Conservation (phyloP, 208 protist genomes). For the Leishmania guyanensis region DNA sequence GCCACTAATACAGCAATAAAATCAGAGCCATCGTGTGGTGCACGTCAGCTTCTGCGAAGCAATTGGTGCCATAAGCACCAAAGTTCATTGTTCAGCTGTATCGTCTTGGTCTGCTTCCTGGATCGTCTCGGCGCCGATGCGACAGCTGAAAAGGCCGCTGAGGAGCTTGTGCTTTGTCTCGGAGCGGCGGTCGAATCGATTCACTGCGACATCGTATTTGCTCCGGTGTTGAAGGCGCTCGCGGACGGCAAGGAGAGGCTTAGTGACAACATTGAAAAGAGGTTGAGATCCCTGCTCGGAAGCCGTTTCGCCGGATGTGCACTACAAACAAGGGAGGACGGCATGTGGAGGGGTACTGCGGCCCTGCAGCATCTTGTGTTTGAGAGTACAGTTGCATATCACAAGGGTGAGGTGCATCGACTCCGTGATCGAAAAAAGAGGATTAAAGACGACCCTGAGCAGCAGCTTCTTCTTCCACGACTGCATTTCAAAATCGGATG, state of each 20-base stretch:
- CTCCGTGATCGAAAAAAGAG: conserved; percentile 22
- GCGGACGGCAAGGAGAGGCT: conserved; percentile 7
- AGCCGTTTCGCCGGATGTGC: conserved; percentile 25
- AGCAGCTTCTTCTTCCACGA: conserved; percentile 21
- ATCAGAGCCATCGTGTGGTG: not conserved
- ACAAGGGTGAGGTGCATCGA: conserved; percentile 30
- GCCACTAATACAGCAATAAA: not conserved
- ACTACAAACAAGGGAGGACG: conserved; percentile 23
- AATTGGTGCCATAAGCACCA: conserved; percentile 36
- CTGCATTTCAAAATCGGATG: conserved; percentile 63
- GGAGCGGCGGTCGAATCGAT: conserved; percentile 8
- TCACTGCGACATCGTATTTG: conserved; percentile 28
- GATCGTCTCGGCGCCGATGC: conserved; percentile 10
- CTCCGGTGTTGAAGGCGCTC: conserved; percentile 10
- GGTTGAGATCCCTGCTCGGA: conserved; percentile 22
- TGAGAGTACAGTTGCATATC: conserved; percentile 20
- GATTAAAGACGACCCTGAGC: not conserved
- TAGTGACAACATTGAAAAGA: conserved; percentile 19
- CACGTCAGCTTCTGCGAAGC: conserved; percentile 24
- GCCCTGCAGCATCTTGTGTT: conserved; percentile 21
- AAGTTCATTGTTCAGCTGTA: conserved; percentile 28
- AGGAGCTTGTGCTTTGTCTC: conserved; percentile 27
- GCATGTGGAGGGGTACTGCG: conserved; percentile 22
- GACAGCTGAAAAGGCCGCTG: conserved; percentile 5
- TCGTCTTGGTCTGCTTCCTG: conserved; percentile 23